Conservation (phyloP, 2,329 filamentous ascomycete species). For the Zasmidium cellare region DNA sequence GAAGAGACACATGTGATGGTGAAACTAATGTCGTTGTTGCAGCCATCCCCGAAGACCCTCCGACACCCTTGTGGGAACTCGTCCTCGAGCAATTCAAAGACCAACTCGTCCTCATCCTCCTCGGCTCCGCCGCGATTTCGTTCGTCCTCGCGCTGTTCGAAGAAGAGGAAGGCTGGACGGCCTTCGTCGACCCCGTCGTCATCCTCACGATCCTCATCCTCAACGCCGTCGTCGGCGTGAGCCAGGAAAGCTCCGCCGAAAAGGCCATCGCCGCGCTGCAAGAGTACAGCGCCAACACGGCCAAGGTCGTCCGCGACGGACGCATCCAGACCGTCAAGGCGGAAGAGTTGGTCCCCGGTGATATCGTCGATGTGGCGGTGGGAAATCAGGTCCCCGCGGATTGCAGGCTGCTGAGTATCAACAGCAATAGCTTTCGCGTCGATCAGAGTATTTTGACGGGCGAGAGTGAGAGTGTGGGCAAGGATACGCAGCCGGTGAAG, state of each 20-base stretch:
- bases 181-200: conserved; percentile 93
- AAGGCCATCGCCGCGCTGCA: conserved; percentile 97
- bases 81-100: conserved; percentile 99
- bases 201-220: conserved; percentile 96
- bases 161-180: conserved; percentile 89
- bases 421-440: conserved; percentile 95
- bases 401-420: conserved; percentile 83
- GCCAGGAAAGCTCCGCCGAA: conserved; percentile 97
- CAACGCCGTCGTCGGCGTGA: conserved; percentile 95
- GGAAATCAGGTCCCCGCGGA: conserved; percentile 94
- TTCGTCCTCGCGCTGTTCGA: conserved; percentile 93
- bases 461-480: conserved; percentile 94
- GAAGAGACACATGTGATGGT: not conserved
- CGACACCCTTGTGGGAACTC: conserved; percentile 93
- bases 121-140: conserved; percentile 89
- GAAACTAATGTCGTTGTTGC: conserved; percentile 17
- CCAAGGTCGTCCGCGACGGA: conserved; percentile 87
- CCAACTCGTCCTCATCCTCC: conserved; percentile 91
- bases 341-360: conserved; percentile 94
- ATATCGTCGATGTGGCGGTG: conserved; percentile 83
- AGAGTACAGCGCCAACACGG: conserved; percentile 98
- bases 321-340: conserved; percentile 81
- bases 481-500: conserved; percentile 68
- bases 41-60: conserved; percentile 85
- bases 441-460: conserved; percentile 97